Percentiles rank a stretch among this genome's conserved stretches.
Conservation (phyloP, 2,329 filamentous ascomycete genomes). For the Phialocephala sp. region DNA sequence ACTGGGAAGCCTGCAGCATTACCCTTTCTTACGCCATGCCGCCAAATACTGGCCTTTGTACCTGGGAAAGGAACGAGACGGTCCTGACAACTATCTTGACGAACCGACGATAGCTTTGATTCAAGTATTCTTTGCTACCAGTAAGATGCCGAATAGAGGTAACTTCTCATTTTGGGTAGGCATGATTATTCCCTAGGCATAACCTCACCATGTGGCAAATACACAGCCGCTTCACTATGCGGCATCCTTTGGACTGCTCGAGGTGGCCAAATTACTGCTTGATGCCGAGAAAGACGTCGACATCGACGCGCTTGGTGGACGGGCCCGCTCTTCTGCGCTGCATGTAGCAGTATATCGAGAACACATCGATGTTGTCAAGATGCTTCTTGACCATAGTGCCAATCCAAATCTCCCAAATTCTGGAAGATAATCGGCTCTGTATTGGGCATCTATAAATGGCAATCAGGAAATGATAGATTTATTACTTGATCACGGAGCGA, state of each 20-base stretch:
- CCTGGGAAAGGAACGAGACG: constrained; percentile 1
- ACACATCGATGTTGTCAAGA: constrained; percentile 28
- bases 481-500: constrained; percentile 30
- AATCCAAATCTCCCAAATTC: constrained; percentile 30
- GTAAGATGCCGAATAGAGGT: constrained; percentile 25
- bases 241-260: constrained; percentile 32
- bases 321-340: constrained; percentile 28
- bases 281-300: constrained; percentile 25
- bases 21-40: constrained; percentile 29
- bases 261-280: constrained; percentile 30
- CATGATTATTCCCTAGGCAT: constrained; percentile 26
- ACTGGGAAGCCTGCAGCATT: neutral
- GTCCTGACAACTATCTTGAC: constrained; percentile 19
- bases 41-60: constrained; percentile 17
- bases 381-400: constrained; percentile 32
- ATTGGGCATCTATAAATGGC: constrained; percentile 23
- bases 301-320: constrained; percentile 32
- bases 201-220: constrained; percentile 12
- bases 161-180: constrained; percentile 34
- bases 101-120: constrained; percentile 23
- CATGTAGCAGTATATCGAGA: constrained; percentile 33
- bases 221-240: constrained; percentile 36
- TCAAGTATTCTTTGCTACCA: constrained; percentile 31
- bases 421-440: constrained; percentile 25
- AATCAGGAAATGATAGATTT: constrained; percentile 25